Base-by-base conservation (phyloP, 2,329 filamentous ascomycete species). In the Teratosphaeria nubilosa region DNA sequence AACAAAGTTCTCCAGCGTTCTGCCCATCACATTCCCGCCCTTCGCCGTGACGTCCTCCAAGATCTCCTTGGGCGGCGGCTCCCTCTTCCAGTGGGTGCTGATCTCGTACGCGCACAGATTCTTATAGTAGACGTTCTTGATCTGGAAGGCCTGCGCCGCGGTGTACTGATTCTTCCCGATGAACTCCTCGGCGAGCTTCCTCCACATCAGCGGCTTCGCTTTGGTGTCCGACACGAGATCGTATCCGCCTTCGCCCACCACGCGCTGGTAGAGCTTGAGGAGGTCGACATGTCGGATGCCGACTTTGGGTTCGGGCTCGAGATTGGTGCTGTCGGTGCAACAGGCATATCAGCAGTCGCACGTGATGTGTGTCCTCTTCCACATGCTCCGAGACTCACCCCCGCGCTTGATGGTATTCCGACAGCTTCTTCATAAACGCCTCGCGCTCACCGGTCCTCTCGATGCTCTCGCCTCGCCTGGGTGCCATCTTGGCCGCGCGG, bases 71-170 rank as follows among this genome's bases (percentile, higher is more conserved):
- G 90, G 90, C 16, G 91, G 91, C 0, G 91, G 91, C 62, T 91
- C 88, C 72, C 87, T 85, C 56, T 85, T 82, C 74, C 91, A 87
- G 50, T 91, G 76, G 11, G 84, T 86, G 53, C 83, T 83, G 68
- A 95, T 94, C 74, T 95, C 91, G 73, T 88, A 96, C 1, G 91
- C 90, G 13, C 77, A 80, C 37, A 96, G 81, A 67, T 92, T 90
- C 73, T 90, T 91, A 78, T 95, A 95, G 76, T 94, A 96, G 62
- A 88, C 85, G 58, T 88, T 87, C 76, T 96, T 96, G 58, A 95
- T 78, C 59, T 87, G 82, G 74, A 95, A 95, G 14, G 90, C 90
- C 59, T 90, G 84, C n/a, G 90, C 89, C 6, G 90, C 82, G 60
- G 89, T 84, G 69, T 92, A 91, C 67, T 82, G 80, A 58, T 85